These are phyloP conservation scores for Hypoxylon sp. DNA, from an alignment of 2,329 filamentous ascomycete species.

Conservation along the genomic window DNA sequence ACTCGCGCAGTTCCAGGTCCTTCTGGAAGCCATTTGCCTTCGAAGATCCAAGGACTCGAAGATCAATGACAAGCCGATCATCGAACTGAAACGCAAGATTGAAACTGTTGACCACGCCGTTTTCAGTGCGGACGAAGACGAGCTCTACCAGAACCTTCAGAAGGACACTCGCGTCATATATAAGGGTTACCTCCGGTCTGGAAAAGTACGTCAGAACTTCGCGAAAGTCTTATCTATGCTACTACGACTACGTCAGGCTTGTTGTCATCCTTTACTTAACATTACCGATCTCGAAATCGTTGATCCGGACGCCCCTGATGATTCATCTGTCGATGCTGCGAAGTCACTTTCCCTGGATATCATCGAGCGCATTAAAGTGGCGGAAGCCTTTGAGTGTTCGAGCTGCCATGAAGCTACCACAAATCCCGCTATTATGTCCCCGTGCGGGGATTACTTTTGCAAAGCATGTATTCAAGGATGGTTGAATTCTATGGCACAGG, in stretches of 20 bases:
- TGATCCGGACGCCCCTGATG: constrained; percentile 62
- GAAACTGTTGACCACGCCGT: constrained; percentile 72
- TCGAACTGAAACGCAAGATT: constrained; percentile 75
- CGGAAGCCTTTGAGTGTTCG: constrained; percentile 79
- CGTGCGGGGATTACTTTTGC: constrained; percentile 87
- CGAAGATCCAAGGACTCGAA: constrained; percentile 84
- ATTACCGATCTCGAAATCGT: constrained; percentile 59
- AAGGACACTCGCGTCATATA: constrained; percentile 37
- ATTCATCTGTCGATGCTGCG: constrained; percentile 60
- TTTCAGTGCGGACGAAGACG: constrained; percentile 74
- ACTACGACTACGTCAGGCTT: constrained; percentile 82
- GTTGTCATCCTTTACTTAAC: constrained; percentile 81
- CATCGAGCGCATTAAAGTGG: constrained; percentile 72
- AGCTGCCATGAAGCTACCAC: constrained; percentile 82
- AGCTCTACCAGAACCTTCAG: constrained; percentile 74
- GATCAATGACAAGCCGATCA: constrained; percentile 83
- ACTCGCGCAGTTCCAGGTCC: constrained; percentile 79
- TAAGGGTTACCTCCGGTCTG: constrained; percentile 40
- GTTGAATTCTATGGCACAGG: constrained; percentile 65
- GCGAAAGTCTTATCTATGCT: constrained; percentile 83
- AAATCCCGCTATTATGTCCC: constrained; percentile 82
- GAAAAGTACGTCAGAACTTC: constrained; percentile 75
- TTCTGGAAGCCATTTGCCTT: constrained; percentile 85
- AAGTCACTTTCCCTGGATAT: constrained; percentile 70
- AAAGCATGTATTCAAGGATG: constrained; percentile 80